Evolutionary conservation across 2,329 filamentous ascomycete species (phyloP), one percentile per base, ranked within the genome.

Genomic region (Xylaria sp.): DNA sequence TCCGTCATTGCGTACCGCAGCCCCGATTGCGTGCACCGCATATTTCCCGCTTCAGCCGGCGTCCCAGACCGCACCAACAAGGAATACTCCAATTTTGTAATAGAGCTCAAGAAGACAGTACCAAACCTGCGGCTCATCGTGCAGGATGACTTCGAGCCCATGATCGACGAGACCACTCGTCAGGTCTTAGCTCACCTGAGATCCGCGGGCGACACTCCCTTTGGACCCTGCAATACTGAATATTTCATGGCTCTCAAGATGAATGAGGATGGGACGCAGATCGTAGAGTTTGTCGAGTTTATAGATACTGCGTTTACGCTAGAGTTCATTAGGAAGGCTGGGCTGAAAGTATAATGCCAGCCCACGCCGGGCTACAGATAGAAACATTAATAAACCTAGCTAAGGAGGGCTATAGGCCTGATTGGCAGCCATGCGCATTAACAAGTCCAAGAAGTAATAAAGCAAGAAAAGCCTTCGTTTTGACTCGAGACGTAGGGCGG

Each of bases 241-340:
- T 67, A 67, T 46, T 67, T 67, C 23, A 67, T 67, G 65, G 61
- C 65, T 20, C 25, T 67, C 1, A 67, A 67, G 54, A 67, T 67
- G 65, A 59, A 64, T n/a, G 59, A 64, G 52, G n/a, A 63, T 34
- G 65, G 59, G 9, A 67, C 54, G 12, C 52, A 67, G 46, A 67
- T 67, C 8, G 34, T 64, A 10, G 65, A 67, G 46, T 67, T 67
- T 39, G 59, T 67, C 1, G 65, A 67, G 48, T 67, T 67, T 15
- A n/a, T 67, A 54, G 65, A 67, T 13, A 64, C 65, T 23, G 59
- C 65, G 13, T 63, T 46, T 39, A 67, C 65, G 10, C 25, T 59
- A 25, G 52, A 64, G 18, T 64, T 64, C 18, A 54, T 67, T 1
- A 67, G 39, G 28, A 67, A 54, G 51, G 59, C 48, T 28, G 55